Percentiles rank a stretch among this genome's conserved stretches.
Conservation (phyloP, 2,329 filamentous ascomycete genomes). For the Geoglossum cookeanum region DNA sequence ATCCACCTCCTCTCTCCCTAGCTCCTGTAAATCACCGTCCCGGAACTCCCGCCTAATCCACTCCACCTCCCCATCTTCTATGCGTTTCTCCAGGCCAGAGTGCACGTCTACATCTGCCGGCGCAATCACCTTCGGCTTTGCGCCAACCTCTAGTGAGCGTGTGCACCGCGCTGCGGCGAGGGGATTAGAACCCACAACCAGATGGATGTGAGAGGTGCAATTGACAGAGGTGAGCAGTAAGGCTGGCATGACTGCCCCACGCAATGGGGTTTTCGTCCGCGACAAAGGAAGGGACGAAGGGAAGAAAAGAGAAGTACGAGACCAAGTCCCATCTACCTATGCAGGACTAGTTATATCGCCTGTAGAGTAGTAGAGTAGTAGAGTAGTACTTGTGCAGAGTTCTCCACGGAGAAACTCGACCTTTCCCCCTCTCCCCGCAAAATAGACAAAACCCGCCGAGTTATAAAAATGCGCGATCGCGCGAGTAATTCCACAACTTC, state of each 20-base stretch:
- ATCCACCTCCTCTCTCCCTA: slow-evolving; percentile 66
- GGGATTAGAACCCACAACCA: slow-evolving; percentile 72
- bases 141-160: slow-evolving; percentile 66
- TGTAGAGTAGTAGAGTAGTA: no score
- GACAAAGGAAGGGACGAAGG: no score
- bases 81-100: slow-evolving; percentile 39
- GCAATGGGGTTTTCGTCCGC: no score
- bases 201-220: slow-evolving; percentile 51
- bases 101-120: slow-evolving; percentile 42
- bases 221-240: slow-evolving; percentile 56
- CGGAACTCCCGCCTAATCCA: slow-evolving; percentile 49
- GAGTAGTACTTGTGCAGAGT: not conserved
- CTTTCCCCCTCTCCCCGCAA: not conserved
- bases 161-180: slow-evolving; percentile 69
- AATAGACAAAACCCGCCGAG: no score
- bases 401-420: not conserved
- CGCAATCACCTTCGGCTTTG: slow-evolving; percentile 59
- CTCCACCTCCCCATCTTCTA: slow-evolving; percentile 45
- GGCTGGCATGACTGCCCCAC: slow-evolving; percentile 20
- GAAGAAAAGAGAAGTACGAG: no score
- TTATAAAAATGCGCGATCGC: no score
- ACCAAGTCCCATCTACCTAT: no score
- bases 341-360: no score
- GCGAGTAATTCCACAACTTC: no score
- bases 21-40: slow-evolving; percentile 49